Evolutionary conservation across 106 monocot genomes (phyloP).

Genomic region (Platanthera guangdongensis): DNA sequence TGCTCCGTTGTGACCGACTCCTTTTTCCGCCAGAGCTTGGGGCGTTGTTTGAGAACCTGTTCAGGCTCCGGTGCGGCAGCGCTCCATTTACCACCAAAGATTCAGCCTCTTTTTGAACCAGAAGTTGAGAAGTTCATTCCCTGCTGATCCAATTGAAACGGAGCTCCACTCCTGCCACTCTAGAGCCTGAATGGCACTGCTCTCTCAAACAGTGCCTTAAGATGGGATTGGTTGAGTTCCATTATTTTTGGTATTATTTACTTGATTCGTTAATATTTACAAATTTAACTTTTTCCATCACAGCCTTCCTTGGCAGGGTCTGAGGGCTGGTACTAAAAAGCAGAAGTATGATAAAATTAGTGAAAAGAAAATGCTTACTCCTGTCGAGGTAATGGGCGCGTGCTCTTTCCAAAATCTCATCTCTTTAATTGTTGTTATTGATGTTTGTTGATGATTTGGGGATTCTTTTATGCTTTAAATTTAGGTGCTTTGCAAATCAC

Average conservation of each 20-base stretch:
- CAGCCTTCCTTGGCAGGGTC: conserved; percentile 8
- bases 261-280: neutral
- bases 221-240: neutral
- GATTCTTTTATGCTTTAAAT: neutral
- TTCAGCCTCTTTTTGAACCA: neutral
- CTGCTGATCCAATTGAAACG: too few species aligned
- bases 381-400: conserved; percentile 4
- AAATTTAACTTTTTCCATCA: neutral
- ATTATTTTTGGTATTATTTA: neutral
- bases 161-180: too few species aligned
- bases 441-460: neutral
- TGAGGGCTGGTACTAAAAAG: conserved; percentile 7
- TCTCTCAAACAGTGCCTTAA: too few species aligned
- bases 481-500: conserved; percentile 9
- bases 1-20: too few species aligned
- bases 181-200: too few species aligned
- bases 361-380: conserved; percentile 10
- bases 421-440: neutral
- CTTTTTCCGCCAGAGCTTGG: neutral
- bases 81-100: neutral
- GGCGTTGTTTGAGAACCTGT: too few species aligned
- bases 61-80: too few species aligned
- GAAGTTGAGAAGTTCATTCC: too few species aligned
- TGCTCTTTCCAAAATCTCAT: neutral
- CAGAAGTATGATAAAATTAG: conserved; percentile 12